These are phyloP conservation scores for Knufia fluminis DNA, from an alignment of 2,329 filamentous ascomycete genomes.

Conservation along the genomic window DNA sequence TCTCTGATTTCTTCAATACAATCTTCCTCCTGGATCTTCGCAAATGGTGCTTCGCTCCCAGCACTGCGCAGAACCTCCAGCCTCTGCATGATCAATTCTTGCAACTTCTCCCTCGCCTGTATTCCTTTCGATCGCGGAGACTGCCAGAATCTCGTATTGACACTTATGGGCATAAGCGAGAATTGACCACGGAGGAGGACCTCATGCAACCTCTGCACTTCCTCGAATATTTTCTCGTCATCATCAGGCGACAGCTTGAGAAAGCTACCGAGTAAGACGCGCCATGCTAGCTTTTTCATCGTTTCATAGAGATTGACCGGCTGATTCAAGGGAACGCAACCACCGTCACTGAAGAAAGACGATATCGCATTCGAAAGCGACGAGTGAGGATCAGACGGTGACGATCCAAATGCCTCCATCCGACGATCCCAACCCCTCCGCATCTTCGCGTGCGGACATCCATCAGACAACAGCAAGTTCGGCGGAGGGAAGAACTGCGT, in stretches of 20 bases:
- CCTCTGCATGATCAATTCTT: neutral
- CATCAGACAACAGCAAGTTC: constrained; percentile 9
- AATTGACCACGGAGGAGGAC: constrained; percentile 25
- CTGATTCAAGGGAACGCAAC: neutral
- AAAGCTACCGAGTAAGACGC: constrained; percentile 20
- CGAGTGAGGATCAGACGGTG: neutral
- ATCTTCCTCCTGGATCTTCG: neutral
- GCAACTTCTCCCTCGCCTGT: constrained; percentile 12
- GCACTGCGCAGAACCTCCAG: no score
- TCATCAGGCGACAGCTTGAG: constrained; percentile 8
- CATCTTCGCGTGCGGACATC: neutral
- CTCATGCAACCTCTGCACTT: constrained; percentile 21
- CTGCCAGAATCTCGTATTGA: constrained; percentile 22
- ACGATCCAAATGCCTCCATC: neutral
- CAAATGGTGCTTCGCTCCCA: neutral
- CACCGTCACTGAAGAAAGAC: neutral
- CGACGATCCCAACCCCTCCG: neutral
- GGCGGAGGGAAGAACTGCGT: constrained; percentile 6
- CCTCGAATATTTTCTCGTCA: constrained; percentile 8
- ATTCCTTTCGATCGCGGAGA: constrained; percentile 22
- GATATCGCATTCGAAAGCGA: neutral
- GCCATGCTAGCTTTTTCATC: constrained; percentile 23
- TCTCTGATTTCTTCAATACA: neutral
- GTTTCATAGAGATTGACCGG: constrained; percentile 22
- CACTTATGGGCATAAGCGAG: constrained; percentile 22